Evolutionary conservation across 306 rosid genomes (phyloP).

Genomic region (Carpinus fangiana): DNA sequence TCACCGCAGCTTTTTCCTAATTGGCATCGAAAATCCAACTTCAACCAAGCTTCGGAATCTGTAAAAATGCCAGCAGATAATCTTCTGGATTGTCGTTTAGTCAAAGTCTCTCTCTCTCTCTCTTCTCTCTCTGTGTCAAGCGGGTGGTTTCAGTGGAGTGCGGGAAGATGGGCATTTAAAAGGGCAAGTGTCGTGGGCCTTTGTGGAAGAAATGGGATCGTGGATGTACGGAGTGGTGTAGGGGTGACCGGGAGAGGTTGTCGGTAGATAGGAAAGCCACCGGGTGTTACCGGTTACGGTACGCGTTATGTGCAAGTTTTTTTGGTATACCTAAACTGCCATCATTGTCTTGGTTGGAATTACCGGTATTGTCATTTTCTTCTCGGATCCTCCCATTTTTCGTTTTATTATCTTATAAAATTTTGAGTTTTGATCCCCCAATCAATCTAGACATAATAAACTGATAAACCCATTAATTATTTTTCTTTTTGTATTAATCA

Average conservation of each 20-base stretch:
- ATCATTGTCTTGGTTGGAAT: slow-evolving; percentile 10
- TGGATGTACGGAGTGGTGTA: neutral
- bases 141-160: neutral
- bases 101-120: neutral
- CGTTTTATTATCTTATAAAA: no score
- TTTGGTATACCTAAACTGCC: slow-evolving; percentile 33
- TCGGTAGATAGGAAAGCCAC: slow-evolving; percentile 43
- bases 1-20: neutral
- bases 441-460: no score
- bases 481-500: no score
- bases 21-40: neutral
- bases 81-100: slow-evolving; percentile 21
- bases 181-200: neutral
- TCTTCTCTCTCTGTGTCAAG: neutral
- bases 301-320: slow-evolving; percentile 20
- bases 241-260: slow-evolving; percentile 29
- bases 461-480: no score
- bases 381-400: neutral
- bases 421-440: no score
- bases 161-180: slow-evolving; percentile 18
- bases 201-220: neutral
- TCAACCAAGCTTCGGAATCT: neutral
- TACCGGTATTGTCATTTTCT: slow-evolving; percentile 16
- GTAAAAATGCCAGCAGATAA: neutral
- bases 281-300: slow-evolving; percentile 35